Base-by-base conservation (phyloP, 108 stramenopile genomes). In the Nitzschia inconspicua region DNA sequence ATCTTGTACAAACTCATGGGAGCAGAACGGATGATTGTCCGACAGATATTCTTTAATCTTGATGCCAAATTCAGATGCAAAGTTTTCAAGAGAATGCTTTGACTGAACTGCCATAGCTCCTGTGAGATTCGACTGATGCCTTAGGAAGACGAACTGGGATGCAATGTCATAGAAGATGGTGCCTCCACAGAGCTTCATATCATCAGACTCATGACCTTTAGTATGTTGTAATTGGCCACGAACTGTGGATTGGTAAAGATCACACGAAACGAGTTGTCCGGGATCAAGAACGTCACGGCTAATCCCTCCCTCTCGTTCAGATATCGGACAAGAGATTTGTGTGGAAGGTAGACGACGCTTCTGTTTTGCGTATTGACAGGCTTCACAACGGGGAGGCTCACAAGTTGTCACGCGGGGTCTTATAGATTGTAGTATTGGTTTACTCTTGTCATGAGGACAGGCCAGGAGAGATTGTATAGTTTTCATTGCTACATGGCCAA, bases 131-230 rank as follows among this genome's bases (percentile, higher is more conserved):
- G 53, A 13, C 48, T 77, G 80, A 14, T 58, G 16, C 1, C 25
- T 16, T 46, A 65, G 19, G 44, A 27, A 60, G 19, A 72, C 49
- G 6, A 42, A 29, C 0, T 65, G 46, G n/a, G 59, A 60, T 2
- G 75, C 75, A 47, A 74, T 62, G 44, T 83, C 78, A 30, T 49
- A 34, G 39, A 73, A 79, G 23, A 83, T 60, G 3, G 78, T 59
- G 4, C 83, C 83, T 6, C 77, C 61, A 13, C 4, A 13, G 30
- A 39, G 71, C 49, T 68, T 53, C 14, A 66, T 44, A 6, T 40
- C 22, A 3, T 50, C 11, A 0, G 43, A 30, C 27, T 70, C 73
- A 30, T 57, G 56, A 16, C 80, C 80, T 31, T 63, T 44, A 6
- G 65, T 66, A 48, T 67, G 27, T 1, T 18, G 23, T 0, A 76